Base-by-base conservation (phyloP, 495 filamentous ascomycete species). In the Penicillium mononematosum region DNA sequence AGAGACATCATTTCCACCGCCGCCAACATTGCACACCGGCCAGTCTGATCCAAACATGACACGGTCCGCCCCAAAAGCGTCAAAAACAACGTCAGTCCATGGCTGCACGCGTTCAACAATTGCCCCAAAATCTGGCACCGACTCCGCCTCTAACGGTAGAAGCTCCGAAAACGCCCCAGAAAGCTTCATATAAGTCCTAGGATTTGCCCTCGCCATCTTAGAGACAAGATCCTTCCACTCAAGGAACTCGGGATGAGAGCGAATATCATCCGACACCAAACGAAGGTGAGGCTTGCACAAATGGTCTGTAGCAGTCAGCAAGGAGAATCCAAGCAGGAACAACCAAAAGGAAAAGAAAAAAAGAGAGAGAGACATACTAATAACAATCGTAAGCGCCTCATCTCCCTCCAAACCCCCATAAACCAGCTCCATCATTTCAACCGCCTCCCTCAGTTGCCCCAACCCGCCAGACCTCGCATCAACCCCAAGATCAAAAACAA, bases 21-120 rank as follows among this genome's bases (percentile, higher is more conserved):
- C 83, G 3, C 81, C 80, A 19, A 89, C 64, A 58, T 87, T 89
- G 72, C 91, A 93, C 4, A 96, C 87, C 2, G 90, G 92, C 92
- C 91, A 96, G 67, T 96, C 90, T 47, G 86, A 90, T 5, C 86
- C 92, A 69, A 91, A 96, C 85, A 96, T 91, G 53, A 92, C 79
- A 46, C 89, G 75, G n/a, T 75, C 67, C 1, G 86, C 70, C 7
- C 85, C 83, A 68, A 96, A 96, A 3, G 79, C 75, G 19, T 84
- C 81, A 38, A 93, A 75, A 0, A 90, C 69, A 5, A 83, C 80
- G 45, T 82, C 79, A 1, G 91, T 75, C 86, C 89, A 94, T 1
- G 84, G 85, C 48, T 70, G 70, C 4, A 87, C 56, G 22, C 59
- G 52, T 14, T 74, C 64, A 3, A 78, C 65, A 9, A 85, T 58